Evolutionary conservation across 2,329 filamentous ascomycete genomes (phyloP).

Genomic region (Fonsecaea multimorphosa): DNA sequence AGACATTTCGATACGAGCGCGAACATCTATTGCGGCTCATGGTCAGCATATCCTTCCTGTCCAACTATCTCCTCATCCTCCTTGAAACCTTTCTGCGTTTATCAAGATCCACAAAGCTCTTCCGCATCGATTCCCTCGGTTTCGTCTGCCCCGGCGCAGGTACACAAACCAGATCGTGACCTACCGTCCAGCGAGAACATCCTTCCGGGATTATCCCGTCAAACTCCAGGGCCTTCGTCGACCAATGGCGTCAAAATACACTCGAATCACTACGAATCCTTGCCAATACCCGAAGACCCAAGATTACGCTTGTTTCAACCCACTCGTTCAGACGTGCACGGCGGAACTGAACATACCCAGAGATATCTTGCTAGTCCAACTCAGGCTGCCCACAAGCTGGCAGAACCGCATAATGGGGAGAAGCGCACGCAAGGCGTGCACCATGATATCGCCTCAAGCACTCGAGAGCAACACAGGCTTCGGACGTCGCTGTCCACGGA

Average conservation of each 20-base stretch:
- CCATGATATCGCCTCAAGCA: background rate
- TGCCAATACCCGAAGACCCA: background rate
- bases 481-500: conserved; percentile 6
- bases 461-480: background rate
- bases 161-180: conserved; percentile 28
- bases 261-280: background rate
- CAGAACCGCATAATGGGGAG: conserved; percentile 23
- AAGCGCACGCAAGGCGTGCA: conserved; percentile 6
- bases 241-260: background rate
- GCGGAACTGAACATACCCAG: conserved; percentile 3
- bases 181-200: background rate
- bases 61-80: conserved; percentile 18
- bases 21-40: conserved; percentile 23
- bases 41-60: conserved; percentile 13
- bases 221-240: conserved; percentile 2
- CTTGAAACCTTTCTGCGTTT: conserved; percentile 24
- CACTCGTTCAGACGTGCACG: background rate
- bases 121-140: conserved; percentile 27
- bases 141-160: conserved; percentile 21
- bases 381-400: conserved; percentile 10
- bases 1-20: conserved; percentile 28
- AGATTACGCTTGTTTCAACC: background rate
- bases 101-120: conserved; percentile 26
- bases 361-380: background rate
- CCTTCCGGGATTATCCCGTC: background rate